Percentiles rank a stretch among this genome's conserved stretches.
Conservation (phyloP, 345 rosid genomes). For the Ceriops tagal region DNA sequence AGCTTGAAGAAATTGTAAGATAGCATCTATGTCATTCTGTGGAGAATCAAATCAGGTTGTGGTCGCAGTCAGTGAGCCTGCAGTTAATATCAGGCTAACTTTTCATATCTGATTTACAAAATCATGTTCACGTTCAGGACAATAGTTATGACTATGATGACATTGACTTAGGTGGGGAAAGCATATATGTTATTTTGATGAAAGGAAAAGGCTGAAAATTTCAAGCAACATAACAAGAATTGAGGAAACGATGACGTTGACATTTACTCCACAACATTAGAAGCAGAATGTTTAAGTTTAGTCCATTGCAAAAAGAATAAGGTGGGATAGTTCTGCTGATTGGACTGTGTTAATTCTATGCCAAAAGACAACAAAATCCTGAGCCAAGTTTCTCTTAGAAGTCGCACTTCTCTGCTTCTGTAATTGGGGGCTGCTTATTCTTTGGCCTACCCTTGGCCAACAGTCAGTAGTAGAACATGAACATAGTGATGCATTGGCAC, state of each 20-base stretch:
- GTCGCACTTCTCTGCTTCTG: not conserved
- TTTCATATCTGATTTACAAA: constrained; percentile 5
- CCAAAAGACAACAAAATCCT: constrained; percentile 6
- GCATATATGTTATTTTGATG: constrained; percentile 2
- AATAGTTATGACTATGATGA: constrained; percentile 9
- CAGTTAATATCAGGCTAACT: constrained; percentile 21
- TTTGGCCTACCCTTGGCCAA: constrained; percentile 7
- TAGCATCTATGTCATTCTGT: constrained; percentile 12
- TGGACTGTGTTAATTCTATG: not conserved
- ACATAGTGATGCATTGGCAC: not conserved
- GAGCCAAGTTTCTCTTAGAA: not conserved
- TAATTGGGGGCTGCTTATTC: constrained; percentile 10
- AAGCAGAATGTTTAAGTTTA: constrained; percentile 1
- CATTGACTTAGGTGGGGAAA: constrained; percentile 8
- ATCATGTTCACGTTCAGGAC: not conserved
- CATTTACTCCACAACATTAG: not conserved
- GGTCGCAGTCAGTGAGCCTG: constrained; percentile 12
- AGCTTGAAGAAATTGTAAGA: constrained; percentile 65
- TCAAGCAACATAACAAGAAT: constrained; percentile 20
- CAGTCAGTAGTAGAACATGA: not conserved
- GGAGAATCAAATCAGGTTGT: constrained; percentile 7
- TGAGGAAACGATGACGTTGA: constrained; percentile 12
- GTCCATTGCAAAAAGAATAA: constrained; percentile 8
- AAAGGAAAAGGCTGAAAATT: not conserved
- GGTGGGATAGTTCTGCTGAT: constrained; percentile 8